Evolutionary conservation across 2,329 filamentous ascomycete genomes (phyloP).

Genomic region (Neobulgaria alba): DNA sequence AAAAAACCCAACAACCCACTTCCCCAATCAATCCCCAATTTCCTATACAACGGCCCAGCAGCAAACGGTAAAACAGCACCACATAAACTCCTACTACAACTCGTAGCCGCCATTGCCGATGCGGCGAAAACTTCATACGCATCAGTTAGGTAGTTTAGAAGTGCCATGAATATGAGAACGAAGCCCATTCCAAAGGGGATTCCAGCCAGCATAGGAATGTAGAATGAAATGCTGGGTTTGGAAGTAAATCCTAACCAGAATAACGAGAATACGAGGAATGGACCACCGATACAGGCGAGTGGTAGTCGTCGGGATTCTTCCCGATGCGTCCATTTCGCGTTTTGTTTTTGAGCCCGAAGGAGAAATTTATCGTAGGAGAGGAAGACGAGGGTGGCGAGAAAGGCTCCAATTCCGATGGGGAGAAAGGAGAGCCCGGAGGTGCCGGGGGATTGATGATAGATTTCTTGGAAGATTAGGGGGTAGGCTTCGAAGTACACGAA

Average conservation of each 20-base stretch:
- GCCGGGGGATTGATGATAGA: slow-evolving; percentile 52
- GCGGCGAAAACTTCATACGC: slow-evolving; percentile 51
- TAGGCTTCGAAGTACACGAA: slow-evolving; percentile 59
- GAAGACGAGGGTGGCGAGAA: slow-evolving; percentile 42
- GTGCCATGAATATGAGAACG: slow-evolving; percentile 49
- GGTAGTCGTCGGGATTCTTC: slow-evolving; percentile 42
- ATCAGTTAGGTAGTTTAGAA: slow-evolving; percentile 51
- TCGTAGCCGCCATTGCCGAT: slow-evolving; percentile 40
- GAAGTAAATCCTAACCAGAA: slow-evolving; percentile 53
- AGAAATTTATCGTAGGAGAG: slow-evolving; percentile 42
- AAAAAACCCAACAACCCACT: slow-evolving; percentile 42
- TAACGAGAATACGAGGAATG: slow-evolving; percentile 36
- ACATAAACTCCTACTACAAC: slow-evolving; percentile 31
- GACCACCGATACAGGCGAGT: slow-evolving; percentile 40
- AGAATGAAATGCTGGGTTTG: slow-evolving; percentile 42
- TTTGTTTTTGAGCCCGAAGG: slow-evolving; percentile 39
- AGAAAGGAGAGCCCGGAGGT: slow-evolving; percentile 52
- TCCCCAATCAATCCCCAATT: slow-evolving; percentile 37
- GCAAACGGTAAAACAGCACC: slow-evolving; percentile 41
- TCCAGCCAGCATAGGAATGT: slow-evolving; percentile 47
- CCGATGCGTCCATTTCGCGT: slow-evolving; percentile 40
- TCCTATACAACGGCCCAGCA: slow-evolving; percentile 36
- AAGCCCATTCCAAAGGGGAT: slow-evolving; percentile 44
- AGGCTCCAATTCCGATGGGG: slow-evolving; percentile 41
- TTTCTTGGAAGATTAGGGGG: slow-evolving; percentile 50